Base-by-base conservation (phyloP, 2,329 filamentous ascomycete genomes). In the Neopestalotiopsis sp. region DNA sequence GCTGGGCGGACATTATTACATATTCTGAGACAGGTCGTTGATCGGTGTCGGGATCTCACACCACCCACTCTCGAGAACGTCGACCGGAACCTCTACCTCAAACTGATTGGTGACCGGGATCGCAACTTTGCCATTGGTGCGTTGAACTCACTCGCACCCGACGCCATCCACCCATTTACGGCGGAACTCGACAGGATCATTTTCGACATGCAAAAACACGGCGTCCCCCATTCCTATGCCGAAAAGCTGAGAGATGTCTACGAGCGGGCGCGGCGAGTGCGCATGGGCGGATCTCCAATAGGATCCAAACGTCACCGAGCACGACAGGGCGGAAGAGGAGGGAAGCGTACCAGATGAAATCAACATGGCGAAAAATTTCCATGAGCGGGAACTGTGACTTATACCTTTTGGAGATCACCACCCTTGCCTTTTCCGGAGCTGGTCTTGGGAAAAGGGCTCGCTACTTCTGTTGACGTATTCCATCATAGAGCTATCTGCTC, bases 1-100 rank as follows among this genome's bases (percentile, higher is more conserved):
- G 86, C 86, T 4, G 85, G 83, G 2, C 81, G 80, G 3, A 80
- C 84, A 0, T 80, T 89, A 1, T 76, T 88, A 0, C 82, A 82
- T 72, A 84, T 88, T 60, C 81, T 89, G 28, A 75, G 79, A 45
- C 76, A 79, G 17, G 82, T 88, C 2, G 81, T 83, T 4, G 74
- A 78, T 57, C 81, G 81, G 38, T 82, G 82, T 71, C 71, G 70
- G 30, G 81, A 86, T 69, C 73, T 78, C 17, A 79, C 81, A 34
- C 71, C 74, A 2, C 67, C 72, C 1, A 74, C 71, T 1, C 75
- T 75, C 1, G 67, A 71, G 1, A 61, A 66, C n/a, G 71, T 74
- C 30, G 80, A 84, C 40, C 79, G 82, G 4, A 86, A 86, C 69
- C 79, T 88, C 9, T 89, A 86, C 75, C 74, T 79, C 57, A 78